Evolutionary conservation across 331 rosid species (phyloP).

Genomic region (Pyracantha coccinea): DNA sequence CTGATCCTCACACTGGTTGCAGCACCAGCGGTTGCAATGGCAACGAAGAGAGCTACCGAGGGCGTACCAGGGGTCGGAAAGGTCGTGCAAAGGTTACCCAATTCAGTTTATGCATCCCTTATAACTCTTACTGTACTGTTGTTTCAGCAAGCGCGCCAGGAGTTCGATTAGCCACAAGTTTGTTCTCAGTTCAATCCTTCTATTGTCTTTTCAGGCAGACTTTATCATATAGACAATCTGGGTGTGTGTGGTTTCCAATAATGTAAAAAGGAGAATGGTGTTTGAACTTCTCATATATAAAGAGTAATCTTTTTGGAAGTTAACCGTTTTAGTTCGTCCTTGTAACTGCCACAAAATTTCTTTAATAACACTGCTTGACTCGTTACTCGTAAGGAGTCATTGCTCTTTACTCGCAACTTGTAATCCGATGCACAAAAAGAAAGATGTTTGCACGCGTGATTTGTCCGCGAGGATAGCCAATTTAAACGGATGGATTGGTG

Average conservation of each 20-base stretch:
- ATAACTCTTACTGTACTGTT: conserved; percentile 47
- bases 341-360: neutral
- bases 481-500: neutral
- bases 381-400: neutral
- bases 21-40: conserved; percentile 77
- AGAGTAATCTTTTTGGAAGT: neutral
- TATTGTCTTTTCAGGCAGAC: neutral
- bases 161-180: neutral
- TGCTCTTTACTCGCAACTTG: neutral
- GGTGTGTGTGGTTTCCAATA: too few species aligned
- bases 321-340: neutral
- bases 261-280: neutral
- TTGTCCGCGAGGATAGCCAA: neutral
- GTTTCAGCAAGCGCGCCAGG: conserved; percentile 35
- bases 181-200: neutral
- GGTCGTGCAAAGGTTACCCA: conserved; percentile 64
- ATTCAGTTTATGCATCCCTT: conserved; percentile 64
- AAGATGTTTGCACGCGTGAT: neutral
- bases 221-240: neutral
- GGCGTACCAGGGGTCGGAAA: conserved; percentile 82
- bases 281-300: neutral
- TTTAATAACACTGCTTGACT: neutral
- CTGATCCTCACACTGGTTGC: conserved; percentile 65
- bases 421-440: neutral
- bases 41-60: conserved; percentile 76